Evolutionary conservation across 345 rosid species (phyloP), one percentile per base, ranked within the genome.

Genomic region (Pugionium cornutum): DNA sequence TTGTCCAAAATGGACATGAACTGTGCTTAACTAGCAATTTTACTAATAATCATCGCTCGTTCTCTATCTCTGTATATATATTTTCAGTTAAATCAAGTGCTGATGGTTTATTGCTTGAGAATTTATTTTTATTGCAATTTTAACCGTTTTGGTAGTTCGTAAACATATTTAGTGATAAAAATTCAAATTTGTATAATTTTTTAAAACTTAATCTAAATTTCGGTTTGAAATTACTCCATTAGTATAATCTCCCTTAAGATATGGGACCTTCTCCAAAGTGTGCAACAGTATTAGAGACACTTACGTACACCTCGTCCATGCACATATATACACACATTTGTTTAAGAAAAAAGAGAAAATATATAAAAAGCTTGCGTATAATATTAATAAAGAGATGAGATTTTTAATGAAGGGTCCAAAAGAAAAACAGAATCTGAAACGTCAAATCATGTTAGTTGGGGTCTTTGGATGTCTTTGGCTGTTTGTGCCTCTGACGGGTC

Each of bases 361-460:
- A 27, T 7, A 33, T 39, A 0, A 27, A 45, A 53, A 29, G 11
- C 29, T 61, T 48, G 44, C 7, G 28, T 62, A 44, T 53, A 70
- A 39, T 43, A 35, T 30, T 4, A 45, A 49, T 36, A 26, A n/a
- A 6, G 47, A 53, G 34, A 29, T 33, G 57, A 53, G 18, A 32
- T 64, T 7, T 35, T 56, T 37, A 63, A 64, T 52, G 67, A 66
- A 66, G 42, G 63, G 72, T 67, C 58, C 64, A 73, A 73, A 67
- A 53, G 68, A 45, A 67, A 74, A 74, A 78, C 78, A 91, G 96
- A 91, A 91, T 88, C 98, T 84, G 96, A 83, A 84, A 83, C 72
- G 96, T 91, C 98, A 87, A 85, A 89, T 89, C 98, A 79, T 80
- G 81, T 63, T 72, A 77, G 89, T 82, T 82, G 86, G 82, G 75